Evolutionary conservation across 2,329 filamentous ascomycete species (phyloP).

Genomic region (Calonectria ilicicola): DNA sequence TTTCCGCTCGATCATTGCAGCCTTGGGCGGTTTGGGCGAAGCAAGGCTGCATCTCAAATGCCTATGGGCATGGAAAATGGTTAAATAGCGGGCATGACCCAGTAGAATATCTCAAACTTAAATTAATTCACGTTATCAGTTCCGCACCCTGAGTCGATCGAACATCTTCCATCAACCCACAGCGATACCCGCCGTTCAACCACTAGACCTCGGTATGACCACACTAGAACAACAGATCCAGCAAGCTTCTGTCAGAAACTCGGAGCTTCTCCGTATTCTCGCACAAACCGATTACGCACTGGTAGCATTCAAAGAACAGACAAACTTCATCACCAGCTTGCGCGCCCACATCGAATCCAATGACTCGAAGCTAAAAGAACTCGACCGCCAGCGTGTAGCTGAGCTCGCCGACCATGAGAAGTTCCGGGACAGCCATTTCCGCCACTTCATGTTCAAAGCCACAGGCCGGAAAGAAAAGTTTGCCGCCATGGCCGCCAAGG

Average conservation of each 20-base stretch:
- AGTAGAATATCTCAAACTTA: too few relatives aligned
- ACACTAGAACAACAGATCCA: neutral
- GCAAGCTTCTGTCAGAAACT: neutral
- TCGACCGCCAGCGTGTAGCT: conserved; percentile 23
- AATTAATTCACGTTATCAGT: too few relatives aligned
- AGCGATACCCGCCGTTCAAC: too few relatives aligned
- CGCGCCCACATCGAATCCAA: neutral
- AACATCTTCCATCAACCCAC: too few relatives aligned
- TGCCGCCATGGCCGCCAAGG: neutral
- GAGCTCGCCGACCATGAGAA: conserved; percentile 63
- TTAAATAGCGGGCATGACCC: too few relatives aligned
- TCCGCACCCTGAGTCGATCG: too few relatives aligned
- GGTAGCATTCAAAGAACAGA: neutral
- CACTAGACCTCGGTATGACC: neutral
- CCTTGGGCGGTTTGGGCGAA: too few relatives aligned
- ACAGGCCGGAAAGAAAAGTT: conserved; percentile 54
- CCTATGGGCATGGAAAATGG: too few relatives aligned
- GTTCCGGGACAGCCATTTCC: conserved; percentile 63
- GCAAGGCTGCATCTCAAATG: too few relatives aligned
- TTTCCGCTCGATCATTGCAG: too few relatives aligned
- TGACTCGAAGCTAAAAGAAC: neutral
- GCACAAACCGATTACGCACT: neutral
- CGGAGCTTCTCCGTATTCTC: neutral
- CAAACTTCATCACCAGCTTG: neutral
- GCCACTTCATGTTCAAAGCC: conserved; percentile 62